phyloP scores from a whole-genome alignment of 768 basidiomycete genomes.

The Scleroderma bovista region DNA sequence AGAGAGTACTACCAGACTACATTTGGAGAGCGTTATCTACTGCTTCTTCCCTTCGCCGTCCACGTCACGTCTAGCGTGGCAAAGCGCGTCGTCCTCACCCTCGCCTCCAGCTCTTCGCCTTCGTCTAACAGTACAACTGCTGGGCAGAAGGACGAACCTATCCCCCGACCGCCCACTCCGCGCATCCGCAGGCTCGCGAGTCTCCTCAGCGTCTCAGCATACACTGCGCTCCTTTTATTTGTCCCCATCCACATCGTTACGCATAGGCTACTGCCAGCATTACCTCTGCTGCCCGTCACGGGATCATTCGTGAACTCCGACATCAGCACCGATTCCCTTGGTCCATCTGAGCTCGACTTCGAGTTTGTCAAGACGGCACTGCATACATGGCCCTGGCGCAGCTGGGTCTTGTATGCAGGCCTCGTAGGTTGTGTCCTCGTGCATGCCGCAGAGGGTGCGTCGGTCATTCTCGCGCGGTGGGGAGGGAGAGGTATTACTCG shows the following conservation, averaged over 20 bases:
- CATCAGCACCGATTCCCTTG: conserved; percentile 42
- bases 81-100: conserved; percentile 47
- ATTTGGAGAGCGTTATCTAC: conserved; percentile 61
- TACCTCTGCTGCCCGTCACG: too few species aligned
- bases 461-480: conserved; percentile 12
- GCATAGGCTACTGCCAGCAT: too few species aligned
- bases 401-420: conserved; percentile 56
- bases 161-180: too few species aligned
- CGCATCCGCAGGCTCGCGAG: too few species aligned
- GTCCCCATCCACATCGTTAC: too few species aligned
- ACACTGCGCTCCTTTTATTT: too few species aligned
- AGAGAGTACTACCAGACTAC: conserved; percentile 81
- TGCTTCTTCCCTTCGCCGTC: conserved; percentile 59
- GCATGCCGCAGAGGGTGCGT: conserved; percentile 47
- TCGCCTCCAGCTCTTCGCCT: too few species aligned
- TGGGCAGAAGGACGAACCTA: too few species aligned
- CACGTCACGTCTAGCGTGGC: conserved; percentile 57
- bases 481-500: too few species aligned
- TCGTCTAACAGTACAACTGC: too few species aligned
- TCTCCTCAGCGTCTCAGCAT: too few species aligned
- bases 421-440: conserved; percentile 50
- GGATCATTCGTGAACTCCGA: too few species aligned
- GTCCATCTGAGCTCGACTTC: conserved; percentile 75
- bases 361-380: conserved; percentile 78
- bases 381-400: conserved; percentile 54